A percentile compares a stretch with the other conserved stretches of the same genome.
These are phyloP conservation scores for Termitomyces sp. DNA, from an alignment of 768 basidiomycete species.

Conservation along the genomic window DNA sequence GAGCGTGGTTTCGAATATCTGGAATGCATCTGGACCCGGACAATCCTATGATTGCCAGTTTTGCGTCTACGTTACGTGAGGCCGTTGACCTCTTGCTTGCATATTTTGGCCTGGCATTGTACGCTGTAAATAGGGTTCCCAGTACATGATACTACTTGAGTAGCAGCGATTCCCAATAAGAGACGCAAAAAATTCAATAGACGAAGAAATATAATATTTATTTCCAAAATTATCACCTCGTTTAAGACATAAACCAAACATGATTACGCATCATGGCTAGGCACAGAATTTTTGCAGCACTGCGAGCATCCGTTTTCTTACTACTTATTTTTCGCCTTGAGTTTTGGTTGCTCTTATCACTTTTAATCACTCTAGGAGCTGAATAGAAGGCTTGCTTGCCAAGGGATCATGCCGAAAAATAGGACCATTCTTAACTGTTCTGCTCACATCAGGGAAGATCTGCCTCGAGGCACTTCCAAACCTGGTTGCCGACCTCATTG, in stretches of 20 bases:
- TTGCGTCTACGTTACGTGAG: no score
- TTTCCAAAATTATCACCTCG: no score
- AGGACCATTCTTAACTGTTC: conserved; percentile 13
- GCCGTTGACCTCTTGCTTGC: no score
- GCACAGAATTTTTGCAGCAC: background rate
- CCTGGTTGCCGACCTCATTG: conserved; percentile 55
- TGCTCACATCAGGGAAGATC: conserved; percentile 10
- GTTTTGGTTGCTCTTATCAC: background rate
- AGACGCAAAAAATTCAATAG: no score
- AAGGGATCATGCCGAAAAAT: conserved; percentile 12
- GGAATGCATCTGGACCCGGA: no score
- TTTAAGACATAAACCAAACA: background rate
- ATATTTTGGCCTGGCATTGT: no score
- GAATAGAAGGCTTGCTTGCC: background rate
- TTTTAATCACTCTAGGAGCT: background rate
- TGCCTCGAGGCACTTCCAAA: conserved; percentile 44
- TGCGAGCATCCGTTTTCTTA: background rate
- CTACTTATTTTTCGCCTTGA: background rate
- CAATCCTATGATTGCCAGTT: no score
- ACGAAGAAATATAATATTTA: no score
- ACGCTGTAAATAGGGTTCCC: no score
- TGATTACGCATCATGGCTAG: background rate
- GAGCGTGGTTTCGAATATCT: no score
- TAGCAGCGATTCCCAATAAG: no score
- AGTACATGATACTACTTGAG: no score